Evolutionary conservation across 2,329 filamentous ascomycete species (phyloP).

Genomic region (Sclerotinia minor): DNA sequence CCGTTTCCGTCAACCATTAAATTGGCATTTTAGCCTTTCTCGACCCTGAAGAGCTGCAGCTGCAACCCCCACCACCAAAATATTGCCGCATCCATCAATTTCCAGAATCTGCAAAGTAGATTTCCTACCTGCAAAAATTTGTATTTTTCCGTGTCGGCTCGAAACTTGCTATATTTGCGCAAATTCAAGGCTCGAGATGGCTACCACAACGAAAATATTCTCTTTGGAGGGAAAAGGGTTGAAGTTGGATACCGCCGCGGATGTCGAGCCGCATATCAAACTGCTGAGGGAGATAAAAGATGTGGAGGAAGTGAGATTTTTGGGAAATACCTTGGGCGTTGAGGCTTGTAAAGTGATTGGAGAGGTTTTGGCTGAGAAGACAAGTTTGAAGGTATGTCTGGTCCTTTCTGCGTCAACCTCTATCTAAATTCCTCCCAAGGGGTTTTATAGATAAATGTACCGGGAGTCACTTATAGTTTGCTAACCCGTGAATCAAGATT

Average conservation of each 20-base stretch:
- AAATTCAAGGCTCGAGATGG: slow-evolving; percentile 45
- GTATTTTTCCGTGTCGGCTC: slow-evolving; percentile 4
- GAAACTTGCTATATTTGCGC: slow-evolving; percentile 41
- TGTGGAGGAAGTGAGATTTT: slow-evolving; percentile 80
- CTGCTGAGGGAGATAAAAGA: slow-evolving; percentile 69
- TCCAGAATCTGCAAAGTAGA: slow-evolving; percentile 14
- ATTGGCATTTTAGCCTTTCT: slow-evolving; percentile 29
- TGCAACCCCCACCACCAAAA: slow-evolving; percentile 28
- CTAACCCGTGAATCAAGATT: slow-evolving; percentile 48
- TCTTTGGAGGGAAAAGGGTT: slow-evolving; percentile 88
- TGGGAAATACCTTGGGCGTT: slow-evolving; percentile 91
- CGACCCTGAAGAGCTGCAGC: slow-evolving; percentile 26
- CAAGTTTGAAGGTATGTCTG: slow-evolving; percentile 66
- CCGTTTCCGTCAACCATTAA: neutral
- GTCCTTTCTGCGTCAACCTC: neutral
- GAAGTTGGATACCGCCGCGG: slow-evolving; percentile 85
- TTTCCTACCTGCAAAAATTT: slow-evolving; percentile 19
- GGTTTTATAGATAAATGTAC: neutral
- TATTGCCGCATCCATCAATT: slow-evolving; percentile 24
- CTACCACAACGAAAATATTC: slow-evolving; percentile 66
- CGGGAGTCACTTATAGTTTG: neutral
- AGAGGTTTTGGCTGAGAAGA: slow-evolving; percentile 80
- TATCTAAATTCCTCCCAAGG: neutral
- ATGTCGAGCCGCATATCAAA: slow-evolving; percentile 82
- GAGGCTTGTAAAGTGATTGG: slow-evolving; percentile 84